Base-by-base conservation (phyloP, 352 stramenopile species). In the Blastocystis sp. region DNA sequence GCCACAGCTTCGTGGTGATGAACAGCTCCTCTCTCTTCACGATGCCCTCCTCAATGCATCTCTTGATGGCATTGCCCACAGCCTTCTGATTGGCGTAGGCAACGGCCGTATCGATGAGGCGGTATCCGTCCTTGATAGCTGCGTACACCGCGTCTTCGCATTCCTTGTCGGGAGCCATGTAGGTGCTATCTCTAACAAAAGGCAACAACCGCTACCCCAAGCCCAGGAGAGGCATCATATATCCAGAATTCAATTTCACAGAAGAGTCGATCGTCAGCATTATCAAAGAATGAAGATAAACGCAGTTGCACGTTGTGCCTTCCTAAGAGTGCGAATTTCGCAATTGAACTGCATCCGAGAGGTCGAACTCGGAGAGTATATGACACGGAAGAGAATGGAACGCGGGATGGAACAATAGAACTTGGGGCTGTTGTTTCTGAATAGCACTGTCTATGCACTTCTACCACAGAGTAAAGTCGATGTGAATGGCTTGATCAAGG, bases 31-130 rank as follows among this genome's bases (percentile, higher is more conserved):
- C 74, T 70, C 82, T 38, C 66, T 80, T 80, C 2, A 89, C 60
- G n/a, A 88, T 65, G 38, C 64, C 61, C 40, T 88, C 78, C 0
- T 89, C 34, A 43, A 89, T 84, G n/a, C 64, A 76, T 45, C 90
- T 82, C 77, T 90, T 71, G 64, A 91, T 89, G 17, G 90, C 90
- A 70, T 90, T 88, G 11, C 91, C 91, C 62, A 93, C 90, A 56
- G 90, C 81, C 60, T 91, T 90, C 82, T 93, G 90, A 76, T 93
- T 93, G 28, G 90, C 91, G 62, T 93, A 93, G 1, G 92, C 89
- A n/a, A 89, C 88, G 40, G 91, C 91, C 88, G 91, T 93, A 89
- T 93, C 91, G 70, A 93, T 91, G 21, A 90, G 84, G 71, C 91
- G 88, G 87, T 93, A 88, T 9, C 91, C 91, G 21, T 89, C 41